Percentiles rank a stretch among this genome's conserved stretches.
Evolutionary conservation across 345 rosid genomes (phyloP).

Genomic region (Acer campestre): DNA sequence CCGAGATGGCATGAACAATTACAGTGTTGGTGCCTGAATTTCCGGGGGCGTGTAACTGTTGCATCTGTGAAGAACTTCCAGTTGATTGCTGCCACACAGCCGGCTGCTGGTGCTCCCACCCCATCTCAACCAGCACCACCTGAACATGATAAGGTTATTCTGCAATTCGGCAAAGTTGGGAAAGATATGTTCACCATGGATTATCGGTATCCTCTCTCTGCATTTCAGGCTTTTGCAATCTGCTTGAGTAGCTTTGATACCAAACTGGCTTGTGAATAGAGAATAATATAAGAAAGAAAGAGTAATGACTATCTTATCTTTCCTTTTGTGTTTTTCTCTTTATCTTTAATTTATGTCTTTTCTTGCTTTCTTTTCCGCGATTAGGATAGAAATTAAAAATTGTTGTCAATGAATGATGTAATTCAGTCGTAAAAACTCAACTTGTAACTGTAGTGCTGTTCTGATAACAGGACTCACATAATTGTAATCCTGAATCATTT

Average conservation of each 20-base stretch:
- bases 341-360: neutral
- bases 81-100: constrained; percentile 52
- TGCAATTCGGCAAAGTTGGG: constrained; percentile 95
- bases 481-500: neutral
- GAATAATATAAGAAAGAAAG: constrained; percentile 4
- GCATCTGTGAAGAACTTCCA: constrained; percentile 74
- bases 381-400: constrained; percentile 15
- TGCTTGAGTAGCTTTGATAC: constrained; percentile 99
- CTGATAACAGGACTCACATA: neutral
- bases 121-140: constrained; percentile 45
- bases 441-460: constrained; percentile 11
- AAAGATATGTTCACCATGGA: constrained; percentile 99
- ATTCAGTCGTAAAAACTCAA: constrained; percentile 4
- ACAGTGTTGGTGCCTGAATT: constrained; percentile 70
- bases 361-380: too few species aligned
- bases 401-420: constrained; percentile 12
- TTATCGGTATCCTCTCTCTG: constrained; percentile 90
- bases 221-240: constrained; percentile 95
- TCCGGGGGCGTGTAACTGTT: constrained; percentile 66
- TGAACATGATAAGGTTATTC: constrained; percentile 86
- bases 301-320: neutral
- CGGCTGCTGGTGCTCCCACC: constrained; percentile 39
- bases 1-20: constrained; percentile 76
- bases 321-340: neutral
- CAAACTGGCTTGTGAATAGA: constrained; percentile 96